Evolutionary conservation across 2,329 filamentous ascomycete genomes (phyloP).

Genomic region (Pseudogymnoascus sp.): DNA sequence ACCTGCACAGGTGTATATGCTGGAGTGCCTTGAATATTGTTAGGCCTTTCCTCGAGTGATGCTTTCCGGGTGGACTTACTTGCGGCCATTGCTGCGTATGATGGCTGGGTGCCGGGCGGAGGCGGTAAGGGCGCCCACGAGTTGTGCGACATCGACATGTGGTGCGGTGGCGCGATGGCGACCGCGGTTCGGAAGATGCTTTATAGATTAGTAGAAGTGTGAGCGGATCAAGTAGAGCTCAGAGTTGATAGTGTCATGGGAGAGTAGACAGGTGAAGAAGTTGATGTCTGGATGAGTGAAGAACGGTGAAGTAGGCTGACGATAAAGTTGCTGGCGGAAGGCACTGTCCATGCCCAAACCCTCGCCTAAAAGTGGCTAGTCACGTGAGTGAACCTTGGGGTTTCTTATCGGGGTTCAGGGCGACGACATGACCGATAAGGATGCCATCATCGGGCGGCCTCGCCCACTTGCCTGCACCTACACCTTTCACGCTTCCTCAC

Average conservation of each 20-base stretch:
- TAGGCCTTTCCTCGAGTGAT: constrained; percentile 21
- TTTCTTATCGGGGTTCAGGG: background rate
- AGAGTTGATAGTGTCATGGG: constrained; percentile 2
- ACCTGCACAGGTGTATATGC: constrained; percentile 40
- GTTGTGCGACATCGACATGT: constrained; percentile 8
- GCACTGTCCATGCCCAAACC: background rate
- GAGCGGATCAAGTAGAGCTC: constrained; percentile 4
- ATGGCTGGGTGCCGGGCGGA: constrained; percentile 33
- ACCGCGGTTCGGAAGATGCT: background rate
- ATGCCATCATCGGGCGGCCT: constrained; percentile 3
- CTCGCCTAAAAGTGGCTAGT: background rate
- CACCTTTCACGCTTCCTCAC: constrained; percentile 1
- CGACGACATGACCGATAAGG: background rate
- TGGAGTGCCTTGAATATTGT: constrained; percentile 29
- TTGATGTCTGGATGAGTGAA: constrained; percentile 1
- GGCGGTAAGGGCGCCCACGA: constrained; percentile 30
- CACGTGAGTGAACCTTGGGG: background rate
- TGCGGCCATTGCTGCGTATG: constrained; percentile 23
- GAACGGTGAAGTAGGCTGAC: background rate
- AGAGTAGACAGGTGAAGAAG: background rate
- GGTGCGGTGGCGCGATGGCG: background rate
- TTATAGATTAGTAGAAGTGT: constrained; percentile 5
- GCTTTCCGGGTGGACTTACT: constrained; percentile 20
- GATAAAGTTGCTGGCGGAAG: constrained; percentile 3
- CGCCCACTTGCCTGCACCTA: background rate